Conservation (phyloP, 345 rosid species). For the Triadica sebifera region DNA sequence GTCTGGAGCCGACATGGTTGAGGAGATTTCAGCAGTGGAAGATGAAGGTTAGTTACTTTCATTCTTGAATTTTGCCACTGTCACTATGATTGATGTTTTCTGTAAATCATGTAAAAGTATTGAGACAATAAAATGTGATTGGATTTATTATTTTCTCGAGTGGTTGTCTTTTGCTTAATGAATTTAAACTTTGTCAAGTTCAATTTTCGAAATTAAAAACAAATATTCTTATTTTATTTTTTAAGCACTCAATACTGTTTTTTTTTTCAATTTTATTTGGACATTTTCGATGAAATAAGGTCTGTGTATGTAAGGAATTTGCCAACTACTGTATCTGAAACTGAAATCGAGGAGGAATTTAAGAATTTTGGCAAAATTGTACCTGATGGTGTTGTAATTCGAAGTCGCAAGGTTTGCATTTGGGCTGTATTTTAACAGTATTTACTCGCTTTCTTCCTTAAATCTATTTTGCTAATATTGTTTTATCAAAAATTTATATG, state of each 20-base stretch:
- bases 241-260: not conserved
- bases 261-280: not conserved
- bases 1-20: conserved; percentile 40
- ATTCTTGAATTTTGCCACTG: not conserved
- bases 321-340: conserved; percentile 46
- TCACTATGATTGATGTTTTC: not conserved
- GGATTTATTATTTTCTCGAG: not conserved
- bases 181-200: too few relatives aligned
- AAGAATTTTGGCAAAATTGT: conserved; percentile 55
- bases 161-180: not conserved
- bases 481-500: not conserved
- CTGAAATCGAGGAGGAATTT: conserved; percentile 72
- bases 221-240: not conserved
- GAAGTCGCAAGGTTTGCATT: conserved; percentile 58
- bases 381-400: conserved; percentile 60
- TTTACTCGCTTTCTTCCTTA: not conserved
- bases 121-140: not conserved
- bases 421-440: not conserved
- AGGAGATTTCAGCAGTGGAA: conserved; percentile 45
- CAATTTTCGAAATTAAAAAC: too few relatives aligned
- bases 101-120: not conserved
- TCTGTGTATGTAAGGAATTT: conserved; percentile 70
- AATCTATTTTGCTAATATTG: conserved; percentile 10
- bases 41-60: conserved; percentile 39
- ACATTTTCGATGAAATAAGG: conserved; percentile 49